phyloP scores from a whole-genome alignment of 108 stramenopile species.

The Skeletonema menzelii region DNA sequence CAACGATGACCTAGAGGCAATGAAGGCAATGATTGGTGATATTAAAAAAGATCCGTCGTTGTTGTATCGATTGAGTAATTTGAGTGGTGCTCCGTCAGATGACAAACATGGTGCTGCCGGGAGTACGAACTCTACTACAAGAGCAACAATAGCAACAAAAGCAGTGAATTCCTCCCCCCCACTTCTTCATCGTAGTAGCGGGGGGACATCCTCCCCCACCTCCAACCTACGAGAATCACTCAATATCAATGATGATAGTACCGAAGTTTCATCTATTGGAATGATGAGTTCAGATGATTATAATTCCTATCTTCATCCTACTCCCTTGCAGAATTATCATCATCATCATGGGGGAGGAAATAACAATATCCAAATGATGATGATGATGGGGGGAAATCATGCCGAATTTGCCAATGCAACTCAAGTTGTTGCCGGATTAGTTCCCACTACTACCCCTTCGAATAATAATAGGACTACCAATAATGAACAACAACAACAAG shows the following conservation, averaged over 20 bases:
- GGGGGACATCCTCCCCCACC: not conserved
- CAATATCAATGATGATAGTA: conserved; percentile 22
- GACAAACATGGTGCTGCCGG: not conserved
- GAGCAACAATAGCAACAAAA: not conserved
- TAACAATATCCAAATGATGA: too few species aligned
- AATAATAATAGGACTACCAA: too few species aligned
- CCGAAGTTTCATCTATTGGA: conserved; percentile 28
- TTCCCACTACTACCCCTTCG: too few species aligned
- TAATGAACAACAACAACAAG: not conserved
- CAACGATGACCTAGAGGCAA: conserved; percentile 38
- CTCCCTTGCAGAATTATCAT: not conserved
- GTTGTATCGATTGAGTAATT: conserved; percentile 19
- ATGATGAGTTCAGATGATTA: conserved; percentile 23
- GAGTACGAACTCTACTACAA: too few species aligned
- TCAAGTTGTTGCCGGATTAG: too few species aligned
- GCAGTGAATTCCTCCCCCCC: not conserved
- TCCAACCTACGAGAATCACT: too few species aligned
- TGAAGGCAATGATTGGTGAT: conserved; percentile 43
- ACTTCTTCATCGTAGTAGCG: not conserved
- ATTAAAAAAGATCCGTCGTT: conserved; percentile 44
- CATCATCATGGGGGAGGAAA: not conserved
- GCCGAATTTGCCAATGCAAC: too few species aligned
- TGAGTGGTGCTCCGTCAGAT: not conserved
- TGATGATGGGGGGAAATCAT: too few species aligned
- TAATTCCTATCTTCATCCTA: not conserved